These are phyloP conservation scores for Theobroma cacao DNA, from an alignment of 345 rosid species.

Conservation along the genomic window DNA sequence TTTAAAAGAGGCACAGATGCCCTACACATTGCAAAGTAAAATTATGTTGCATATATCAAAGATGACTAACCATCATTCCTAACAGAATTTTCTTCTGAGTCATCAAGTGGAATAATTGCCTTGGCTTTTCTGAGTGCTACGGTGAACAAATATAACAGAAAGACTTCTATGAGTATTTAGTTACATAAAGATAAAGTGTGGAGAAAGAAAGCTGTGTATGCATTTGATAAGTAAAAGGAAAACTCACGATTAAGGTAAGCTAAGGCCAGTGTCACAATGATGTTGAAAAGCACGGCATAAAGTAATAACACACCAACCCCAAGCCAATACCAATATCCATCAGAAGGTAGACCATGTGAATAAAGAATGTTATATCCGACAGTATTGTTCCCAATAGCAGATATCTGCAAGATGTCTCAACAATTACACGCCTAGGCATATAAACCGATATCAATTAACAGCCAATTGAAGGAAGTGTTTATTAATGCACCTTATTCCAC, in stretches of 20 bases:
- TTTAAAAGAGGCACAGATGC: not conserved
- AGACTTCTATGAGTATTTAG: not conserved
- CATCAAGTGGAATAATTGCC: conserved; percentile 40
- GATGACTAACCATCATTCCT: conserved; percentile 26
- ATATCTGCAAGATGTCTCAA: conserved; percentile 47
- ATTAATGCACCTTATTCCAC: conserved; percentile 61
- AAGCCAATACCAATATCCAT: conserved; percentile 77
- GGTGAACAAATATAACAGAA: conserved; percentile 20
- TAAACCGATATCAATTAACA: not conserved
- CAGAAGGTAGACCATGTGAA: conserved; percentile 44
- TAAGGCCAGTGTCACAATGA: conserved; percentile 63
- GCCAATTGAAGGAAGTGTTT: not conserved
- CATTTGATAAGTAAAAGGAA: not conserved
- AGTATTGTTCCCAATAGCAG: conserved; percentile 42
- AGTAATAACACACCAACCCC: conserved; percentile 61
- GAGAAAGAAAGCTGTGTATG: not conserved
- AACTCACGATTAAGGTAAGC: conserved; percentile 78
- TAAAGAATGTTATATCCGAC: conserved; percentile 66
- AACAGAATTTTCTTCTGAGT: conserved; percentile 30
- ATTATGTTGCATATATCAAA: not conserved
- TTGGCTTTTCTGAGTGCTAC: conserved; percentile 60
- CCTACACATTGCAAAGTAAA: not conserved
- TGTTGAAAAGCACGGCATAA: conserved; percentile 68
- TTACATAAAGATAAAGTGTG: not conserved
- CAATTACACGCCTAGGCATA: not conserved